Evolutionary conservation across 345 rosid species (phyloP).

Genomic region (Arabis hirsuta): DNA sequence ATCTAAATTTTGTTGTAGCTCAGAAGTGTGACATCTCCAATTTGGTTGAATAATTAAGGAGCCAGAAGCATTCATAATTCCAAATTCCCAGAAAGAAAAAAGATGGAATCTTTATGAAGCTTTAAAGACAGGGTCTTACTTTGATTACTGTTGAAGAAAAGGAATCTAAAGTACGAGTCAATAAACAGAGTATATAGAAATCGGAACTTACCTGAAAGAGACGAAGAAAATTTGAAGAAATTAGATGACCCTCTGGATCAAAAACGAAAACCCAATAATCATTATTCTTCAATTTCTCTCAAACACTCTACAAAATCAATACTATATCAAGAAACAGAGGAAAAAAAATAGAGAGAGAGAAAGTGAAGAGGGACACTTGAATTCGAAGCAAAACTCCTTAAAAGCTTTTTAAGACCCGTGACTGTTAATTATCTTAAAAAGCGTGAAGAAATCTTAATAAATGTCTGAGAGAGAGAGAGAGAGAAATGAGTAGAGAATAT

Average conservation of each 20-base stretch:
- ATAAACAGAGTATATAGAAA: slow-evolving; percentile 23
- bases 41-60: neutral
- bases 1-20: slow-evolving; percentile 2
- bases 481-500: slow-evolving; percentile 26
- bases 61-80: slow-evolving; percentile 18
- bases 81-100: slow-evolving; percentile 15
- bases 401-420: slow-evolving; percentile 39
- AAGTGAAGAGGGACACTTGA: slow-evolving; percentile 38
- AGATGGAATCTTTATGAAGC: neutral
- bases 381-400: slow-evolving; percentile 38
- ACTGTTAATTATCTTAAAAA: slow-evolving; percentile 43
- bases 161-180: slow-evolving; percentile 12
- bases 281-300: slow-evolving; percentile 24
- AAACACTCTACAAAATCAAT: slow-evolving; percentile 22
- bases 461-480: slow-evolving; percentile 19
- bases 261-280: slow-evolving; percentile 18
- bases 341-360: slow-evolving; percentile 30
- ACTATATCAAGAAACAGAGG: slow-evolving; percentile 8
- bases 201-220: slow-evolving; percentile 31
- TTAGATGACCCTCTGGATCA: slow-evolving; percentile 33
- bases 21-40: neutral
- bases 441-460: slow-evolving; percentile 42
- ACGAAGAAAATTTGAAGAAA: slow-evolving; percentile 22
- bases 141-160: neutral
- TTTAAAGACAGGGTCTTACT: neutral